These are phyloP conservation scores for Coemansia sp. DNA, from an alignment of 192 early-diverging fungal species.

Conservation along the genomic window DNA sequence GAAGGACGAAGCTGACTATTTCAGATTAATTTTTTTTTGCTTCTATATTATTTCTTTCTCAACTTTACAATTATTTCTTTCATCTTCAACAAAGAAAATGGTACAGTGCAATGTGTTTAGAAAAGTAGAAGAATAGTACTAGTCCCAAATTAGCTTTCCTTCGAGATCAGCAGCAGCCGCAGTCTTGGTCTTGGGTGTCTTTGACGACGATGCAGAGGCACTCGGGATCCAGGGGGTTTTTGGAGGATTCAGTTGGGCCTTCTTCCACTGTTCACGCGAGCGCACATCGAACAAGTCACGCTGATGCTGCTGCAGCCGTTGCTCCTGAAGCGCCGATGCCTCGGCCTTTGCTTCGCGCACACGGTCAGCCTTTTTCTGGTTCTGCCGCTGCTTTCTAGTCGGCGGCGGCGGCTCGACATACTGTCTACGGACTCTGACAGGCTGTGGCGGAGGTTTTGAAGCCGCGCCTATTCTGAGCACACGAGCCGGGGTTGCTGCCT, in stretches of 20 bases:
- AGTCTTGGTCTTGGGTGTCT: slow-evolving; percentile 3
- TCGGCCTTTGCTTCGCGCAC: slow-evolving; percentile 55
- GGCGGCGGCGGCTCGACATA: slow-evolving; percentile 21
- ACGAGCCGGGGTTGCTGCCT: slow-evolving; percentile 2
- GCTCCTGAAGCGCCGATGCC: slow-evolving; percentile 51
- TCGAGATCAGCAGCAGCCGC: slow-evolving; percentile 16
- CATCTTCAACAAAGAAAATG: not conserved
- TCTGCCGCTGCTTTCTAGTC: slow-evolving; percentile 65
- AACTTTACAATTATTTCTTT: not conserved
- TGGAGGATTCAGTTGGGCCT: slow-evolving; percentile 18
- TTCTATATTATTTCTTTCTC: not conserved
- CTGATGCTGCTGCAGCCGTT: slow-evolving; percentile 57
- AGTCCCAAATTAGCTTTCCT: slow-evolving; percentile 48
- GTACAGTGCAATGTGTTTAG: not conserved
- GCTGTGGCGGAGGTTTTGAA: slow-evolving; percentile 13
- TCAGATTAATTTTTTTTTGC: no score
- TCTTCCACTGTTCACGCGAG: slow-evolving; percentile 41
- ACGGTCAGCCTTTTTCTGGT: slow-evolving; percentile 52
- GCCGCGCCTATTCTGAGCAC: slow-evolving; percentile 38
- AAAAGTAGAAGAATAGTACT: not conserved
- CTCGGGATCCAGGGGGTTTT: not conserved
- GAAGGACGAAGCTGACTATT: no score
- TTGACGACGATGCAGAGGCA: not conserved
- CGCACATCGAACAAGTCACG: slow-evolving; percentile 42
- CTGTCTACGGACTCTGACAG: slow-evolving; percentile 1